Percentiles rank a stretch among this genome's conserved stretches.
Conservation (phyloP, 192 early-diverging fungal species). For the Linnemannia schmuckeri region DNA sequence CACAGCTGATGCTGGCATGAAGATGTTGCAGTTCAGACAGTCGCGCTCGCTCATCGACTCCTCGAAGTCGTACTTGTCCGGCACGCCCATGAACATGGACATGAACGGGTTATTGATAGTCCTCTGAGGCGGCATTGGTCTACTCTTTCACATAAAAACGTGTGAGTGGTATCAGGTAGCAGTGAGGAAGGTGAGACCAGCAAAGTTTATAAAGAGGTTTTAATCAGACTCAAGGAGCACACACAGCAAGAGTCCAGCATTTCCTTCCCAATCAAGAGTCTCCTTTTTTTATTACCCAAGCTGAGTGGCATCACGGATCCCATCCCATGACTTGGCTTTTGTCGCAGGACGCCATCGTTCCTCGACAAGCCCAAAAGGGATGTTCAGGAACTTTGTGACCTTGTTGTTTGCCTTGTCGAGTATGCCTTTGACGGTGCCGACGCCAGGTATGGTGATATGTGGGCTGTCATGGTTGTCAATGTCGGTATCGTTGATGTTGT, state of each 20-base stretch:
- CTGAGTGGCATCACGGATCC: slow-evolving; percentile 35
- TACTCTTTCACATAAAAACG: neutral
- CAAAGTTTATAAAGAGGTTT: too few relatives aligned
- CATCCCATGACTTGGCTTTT: slow-evolving; percentile 32
- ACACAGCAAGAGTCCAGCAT: neutral
- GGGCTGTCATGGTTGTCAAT: neutral
- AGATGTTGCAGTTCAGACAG: slow-evolving; percentile 65
- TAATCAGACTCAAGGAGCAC: neutral
- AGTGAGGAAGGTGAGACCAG: neutral
- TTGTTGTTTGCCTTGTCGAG: neutral
- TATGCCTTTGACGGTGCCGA: neutral
- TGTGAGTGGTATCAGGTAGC: neutral
- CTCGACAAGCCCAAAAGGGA: slow-evolving; percentile 50
- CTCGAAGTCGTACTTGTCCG: slow-evolving; percentile 36
- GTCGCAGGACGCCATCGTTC: slow-evolving; percentile 50
- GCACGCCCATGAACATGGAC: slow-evolving; percentile 6
- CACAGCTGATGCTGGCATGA: slow-evolving; percentile 32
- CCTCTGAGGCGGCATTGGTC: slow-evolving; percentile 39
- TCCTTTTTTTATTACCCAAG: slow-evolving; percentile 8
- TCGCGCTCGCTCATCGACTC: slow-evolving; percentile 41
- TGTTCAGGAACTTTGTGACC: slow-evolving; percentile 45
- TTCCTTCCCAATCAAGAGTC: neutral
- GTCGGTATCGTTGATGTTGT: neutral
- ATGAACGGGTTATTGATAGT: slow-evolving; percentile 26
- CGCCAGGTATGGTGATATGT: neutral